Base-by-base conservation (phyloP, 1,139 yeast genomes). In the Kodamaea fungicola region DNA sequence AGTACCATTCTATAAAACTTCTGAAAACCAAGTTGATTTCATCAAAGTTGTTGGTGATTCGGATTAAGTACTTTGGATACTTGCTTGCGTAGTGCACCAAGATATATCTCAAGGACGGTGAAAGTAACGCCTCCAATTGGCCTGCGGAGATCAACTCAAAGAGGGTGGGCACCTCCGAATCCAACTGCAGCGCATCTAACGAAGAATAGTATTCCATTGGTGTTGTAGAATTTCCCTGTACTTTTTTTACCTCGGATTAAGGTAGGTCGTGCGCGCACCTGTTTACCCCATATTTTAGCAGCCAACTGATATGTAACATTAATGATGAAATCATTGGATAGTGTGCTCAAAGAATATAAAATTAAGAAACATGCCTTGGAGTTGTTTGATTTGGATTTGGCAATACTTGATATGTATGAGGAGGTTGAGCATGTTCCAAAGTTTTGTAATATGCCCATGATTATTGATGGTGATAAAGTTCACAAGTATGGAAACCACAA, bases 171-270 rank as follows among this genome's bases (percentile, higher is more conserved):
- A 83, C 73, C 41, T 80, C 84, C 1, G 83, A 72, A 52, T 86
- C 92, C 43, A 86, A 61, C 38, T 83, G 79, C 28, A 87, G 71
- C 4, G 95, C 87, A 61, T 84, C 88, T 40, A 85, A 65, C 1
- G 90, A 81, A 7, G 94, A 82, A 55, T 82, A 86, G 64, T 82
- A 87, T 57, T 86, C 95, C 95, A 87, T 87, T 16, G 4, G 4
- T 23, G 3, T 19, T 40, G 30, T 4, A 3, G 12, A 8, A n/a
- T 9, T n/a, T 22, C 12, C 12, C 31, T 12, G 12, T 4, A 8
- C 16, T 12, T 27, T 27, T 7, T 27, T 28, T 28, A n/a, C 7
- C 19, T 28, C 10, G 30, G 28, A 8, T 12, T 12, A n/a, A 12
- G 9, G 4, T 28, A 6, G 30, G 30, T 28, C n/a, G 26, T 23